Evolutionary conservation across 2,329 filamentous ascomycete genomes (phyloP).

Genomic region (Hymenoscyphus occultus): DNA sequence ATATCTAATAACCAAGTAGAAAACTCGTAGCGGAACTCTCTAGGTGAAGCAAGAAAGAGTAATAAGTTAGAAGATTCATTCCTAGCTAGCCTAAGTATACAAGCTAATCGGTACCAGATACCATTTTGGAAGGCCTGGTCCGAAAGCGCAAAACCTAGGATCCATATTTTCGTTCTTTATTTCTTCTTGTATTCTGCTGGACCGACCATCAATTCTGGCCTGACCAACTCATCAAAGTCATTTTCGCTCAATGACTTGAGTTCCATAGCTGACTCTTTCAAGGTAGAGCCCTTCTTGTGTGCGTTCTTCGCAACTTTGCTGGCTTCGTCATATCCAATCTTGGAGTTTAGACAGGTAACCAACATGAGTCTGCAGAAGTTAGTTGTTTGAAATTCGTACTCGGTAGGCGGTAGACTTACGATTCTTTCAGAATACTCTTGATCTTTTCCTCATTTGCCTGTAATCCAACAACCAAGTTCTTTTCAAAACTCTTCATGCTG

Average conservation of each 20-base stretch:
- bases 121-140: background rate
- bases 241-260: constrained; percentile 82
- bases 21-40: too few relatives aligned
- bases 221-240: constrained; percentile 87
- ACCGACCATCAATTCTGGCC: constrained; percentile 91
- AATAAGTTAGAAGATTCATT: background rate
- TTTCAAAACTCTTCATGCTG: constrained; percentile 92
- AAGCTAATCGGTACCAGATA: background rate
- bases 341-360: constrained; percentile 94
- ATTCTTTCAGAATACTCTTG: constrained; percentile 84
- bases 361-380: constrained; percentile 76
- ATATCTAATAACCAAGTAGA: too few relatives aligned
- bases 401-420: constrained; percentile 52
- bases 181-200: constrained; percentile 63
- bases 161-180: constrained; percentile 11
- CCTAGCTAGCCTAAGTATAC: background rate
- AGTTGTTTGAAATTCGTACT: constrained; percentile 26
- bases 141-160: background rate
- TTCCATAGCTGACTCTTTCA: constrained; percentile 93
- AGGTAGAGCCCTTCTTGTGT: constrained; percentile 93
- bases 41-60: background rate
- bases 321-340: constrained; percentile 97
- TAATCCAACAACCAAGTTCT: constrained; percentile 84
- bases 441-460: constrained; percentile 95
- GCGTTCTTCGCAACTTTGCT: constrained; percentile 98